These are phyloP conservation scores for Papiliotrema flavescens DNA, from an alignment of 1,284 basidiomycete species.

Conservation along the genomic window DNA sequence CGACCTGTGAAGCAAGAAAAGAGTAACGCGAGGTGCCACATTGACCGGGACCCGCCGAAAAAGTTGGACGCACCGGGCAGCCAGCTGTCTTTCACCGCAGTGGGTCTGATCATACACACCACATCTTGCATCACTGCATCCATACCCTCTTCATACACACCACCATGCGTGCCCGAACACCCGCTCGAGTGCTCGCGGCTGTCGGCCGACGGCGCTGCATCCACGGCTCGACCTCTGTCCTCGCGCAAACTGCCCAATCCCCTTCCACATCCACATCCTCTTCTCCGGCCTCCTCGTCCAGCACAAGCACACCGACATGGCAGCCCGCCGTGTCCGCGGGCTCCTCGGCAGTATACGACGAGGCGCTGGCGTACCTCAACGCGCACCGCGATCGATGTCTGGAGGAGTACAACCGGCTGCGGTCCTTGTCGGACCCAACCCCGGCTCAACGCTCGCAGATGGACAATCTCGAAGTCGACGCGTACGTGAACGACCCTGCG, in stretches of 20 bases:
- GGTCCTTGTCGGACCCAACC: slow-evolving; percentile 5
- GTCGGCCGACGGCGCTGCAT: neutral
- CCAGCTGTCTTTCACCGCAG: too few species aligned
- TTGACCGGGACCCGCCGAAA: too few species aligned
- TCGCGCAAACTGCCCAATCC: too few species aligned
- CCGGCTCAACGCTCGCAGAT: slow-evolving; percentile 14
- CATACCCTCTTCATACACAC: neutral
- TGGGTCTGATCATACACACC: too few species aligned
- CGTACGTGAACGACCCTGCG: slow-evolving; percentile 42
- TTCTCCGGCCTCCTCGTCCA: slow-evolving; percentile 11
- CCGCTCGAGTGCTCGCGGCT: neutral
- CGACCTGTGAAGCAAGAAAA: too few species aligned
- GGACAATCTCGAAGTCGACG: slow-evolving; percentile 36
- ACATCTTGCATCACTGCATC: neutral
- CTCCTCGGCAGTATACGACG: slow-evolving; percentile 43
- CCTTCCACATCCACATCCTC: slow-evolving; percentile 14
- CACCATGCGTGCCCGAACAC: slow-evolving; percentile 4
- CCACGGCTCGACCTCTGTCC: too few species aligned
- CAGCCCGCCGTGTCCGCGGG: slow-evolving; percentile 40
- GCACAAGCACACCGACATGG: slow-evolving; percentile 23
- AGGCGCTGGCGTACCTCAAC: slow-evolving; percentile 37
- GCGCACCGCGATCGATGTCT: slow-evolving; percentile 12
- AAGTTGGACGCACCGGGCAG: too few species aligned
- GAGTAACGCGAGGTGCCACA: too few species aligned
- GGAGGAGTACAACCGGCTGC: slow-evolving; percentile 12